Evolutionary conservation across 768 basidiomycete genomes (phyloP).

Genomic region (Tricholoma bakamatsutake): DNA sequence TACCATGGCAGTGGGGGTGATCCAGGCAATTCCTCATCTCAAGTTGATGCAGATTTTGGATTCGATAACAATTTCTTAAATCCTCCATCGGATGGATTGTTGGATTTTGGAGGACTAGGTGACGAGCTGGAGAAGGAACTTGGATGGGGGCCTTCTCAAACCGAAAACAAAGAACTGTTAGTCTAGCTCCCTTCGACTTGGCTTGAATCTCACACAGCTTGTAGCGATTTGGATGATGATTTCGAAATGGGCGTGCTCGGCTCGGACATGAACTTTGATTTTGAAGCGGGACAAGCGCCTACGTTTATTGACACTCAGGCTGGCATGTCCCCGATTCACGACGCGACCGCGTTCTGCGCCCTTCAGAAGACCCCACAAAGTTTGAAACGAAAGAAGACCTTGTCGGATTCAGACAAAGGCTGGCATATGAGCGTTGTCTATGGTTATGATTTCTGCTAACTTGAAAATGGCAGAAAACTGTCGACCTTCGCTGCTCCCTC

Average conservation of each 20-base stretch:
- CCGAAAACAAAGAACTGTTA: background rate
- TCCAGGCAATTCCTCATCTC: slow-evolving; percentile 49
- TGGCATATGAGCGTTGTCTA: background rate
- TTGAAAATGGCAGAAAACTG: background rate
- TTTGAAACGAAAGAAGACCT: slow-evolving; percentile 11
- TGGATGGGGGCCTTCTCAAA: slow-evolving; percentile 52
- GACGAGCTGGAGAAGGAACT: slow-evolving; percentile 74
- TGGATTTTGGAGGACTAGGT: slow-evolving; percentile 56
- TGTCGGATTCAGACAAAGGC: slow-evolving; percentile 12
- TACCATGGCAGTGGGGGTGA: slow-evolving; percentile 35
- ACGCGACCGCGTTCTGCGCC: background rate
- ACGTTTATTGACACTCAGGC: background rate
- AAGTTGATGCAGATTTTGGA: slow-evolving; percentile 39
- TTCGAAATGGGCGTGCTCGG: background rate
- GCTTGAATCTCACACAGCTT: background rate
- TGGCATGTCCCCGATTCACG: background rate
- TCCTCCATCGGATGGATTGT: slow-evolving; percentile 38
- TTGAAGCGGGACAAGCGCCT: slow-evolving; percentile 12
- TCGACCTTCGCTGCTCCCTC: background rate
- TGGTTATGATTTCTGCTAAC: background rate
- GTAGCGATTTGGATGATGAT: background rate
- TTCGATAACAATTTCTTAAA: slow-evolving; percentile 49
- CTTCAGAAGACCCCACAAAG: background rate
- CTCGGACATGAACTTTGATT: slow-evolving; percentile 23
- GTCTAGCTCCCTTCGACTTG: background rate